Conservation (phyloP, 1,284 basidiomycete genomes). For the Cystobasidium slooffiae region DNA sequence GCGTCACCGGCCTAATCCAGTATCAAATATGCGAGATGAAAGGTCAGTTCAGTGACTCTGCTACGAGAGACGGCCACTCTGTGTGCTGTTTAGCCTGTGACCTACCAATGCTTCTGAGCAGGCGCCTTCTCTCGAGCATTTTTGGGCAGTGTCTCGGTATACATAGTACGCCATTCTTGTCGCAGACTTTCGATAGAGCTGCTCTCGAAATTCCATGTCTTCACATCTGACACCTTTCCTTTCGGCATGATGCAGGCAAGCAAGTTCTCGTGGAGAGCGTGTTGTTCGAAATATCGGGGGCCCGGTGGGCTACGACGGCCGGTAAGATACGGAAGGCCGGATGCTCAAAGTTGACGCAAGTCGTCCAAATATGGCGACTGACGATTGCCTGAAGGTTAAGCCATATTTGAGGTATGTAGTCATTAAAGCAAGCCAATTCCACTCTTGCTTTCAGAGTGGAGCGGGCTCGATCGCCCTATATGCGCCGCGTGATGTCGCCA, state of each 20-base stretch:
- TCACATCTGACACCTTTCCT: not conserved
- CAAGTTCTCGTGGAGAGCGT: not conserved
- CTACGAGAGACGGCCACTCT: no score
- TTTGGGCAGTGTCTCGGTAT: conserved; percentile 35
- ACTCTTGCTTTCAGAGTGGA: conserved; percentile 10
- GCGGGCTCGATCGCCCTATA: not conserved
- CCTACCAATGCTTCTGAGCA: conserved; percentile 34
- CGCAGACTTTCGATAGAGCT: conserved; percentile 13
- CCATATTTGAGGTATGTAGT: not conserved
- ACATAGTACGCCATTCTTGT: conserved; percentile 30
- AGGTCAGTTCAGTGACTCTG: not conserved
- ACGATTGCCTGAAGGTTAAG: no score
- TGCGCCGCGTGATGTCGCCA: no score
- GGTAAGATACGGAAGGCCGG: no score
- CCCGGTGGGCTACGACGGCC: no score
- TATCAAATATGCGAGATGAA: not conserved
- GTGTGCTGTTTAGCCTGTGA: not conserved
- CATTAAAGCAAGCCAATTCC: not conserved
- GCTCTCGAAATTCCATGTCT: not conserved
- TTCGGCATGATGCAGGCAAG: not conserved
- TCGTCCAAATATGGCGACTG: no score
- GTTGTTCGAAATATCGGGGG: no score
- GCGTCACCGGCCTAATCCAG: conserved; percentile 21
- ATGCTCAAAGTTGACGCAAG: no score
- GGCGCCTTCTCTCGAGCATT: conserved; percentile 4